These are phyloP conservation scores for Dioszegia hungarica DNA, from an alignment of 768 basidiomycete species.

Conservation along the genomic window DNA sequence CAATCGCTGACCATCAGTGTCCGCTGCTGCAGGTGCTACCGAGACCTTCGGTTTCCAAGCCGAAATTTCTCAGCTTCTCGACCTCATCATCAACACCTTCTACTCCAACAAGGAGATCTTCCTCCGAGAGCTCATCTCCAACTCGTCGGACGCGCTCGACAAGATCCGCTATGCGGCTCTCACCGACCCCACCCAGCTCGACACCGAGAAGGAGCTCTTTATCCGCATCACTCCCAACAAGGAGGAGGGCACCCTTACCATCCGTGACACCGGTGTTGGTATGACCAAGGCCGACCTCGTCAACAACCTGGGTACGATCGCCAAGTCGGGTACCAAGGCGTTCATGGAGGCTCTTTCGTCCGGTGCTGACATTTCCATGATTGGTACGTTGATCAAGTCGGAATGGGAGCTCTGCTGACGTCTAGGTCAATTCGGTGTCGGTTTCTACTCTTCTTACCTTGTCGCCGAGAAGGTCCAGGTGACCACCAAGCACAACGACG, in stretches of 20 bases:
- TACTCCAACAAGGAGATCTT: conserved; percentile 99
- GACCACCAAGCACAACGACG: conserved; percentile 99
- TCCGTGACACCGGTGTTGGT: conserved; percentile 95
- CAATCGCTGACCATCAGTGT: conserved; percentile 4
- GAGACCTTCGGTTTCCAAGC: conserved; percentile 55
- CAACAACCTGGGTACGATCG: conserved; percentile 74
- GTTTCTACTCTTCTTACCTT: conserved; percentile 99
- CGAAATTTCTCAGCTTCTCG: conserved; percentile 97
- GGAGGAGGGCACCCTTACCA: conserved; percentile 82
- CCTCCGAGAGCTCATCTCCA: conserved; percentile 93
- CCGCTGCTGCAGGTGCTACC: conserved; percentile 8
- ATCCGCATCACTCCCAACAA: conserved; percentile 94
- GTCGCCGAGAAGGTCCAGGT: conserved; percentile 98
- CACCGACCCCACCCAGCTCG: conserved; percentile 86
- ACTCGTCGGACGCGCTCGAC: conserved; percentile 96
- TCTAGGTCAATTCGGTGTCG: conserved; percentile 81
- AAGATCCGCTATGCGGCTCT: conserved; percentile 96
- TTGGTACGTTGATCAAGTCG: conserved; percentile 57
- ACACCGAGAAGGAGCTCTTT: conserved; percentile 83
- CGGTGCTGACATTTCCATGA: conserved; percentile 67
- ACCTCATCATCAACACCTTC: conserved; percentile 99
- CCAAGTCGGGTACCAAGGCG: conserved; percentile 63
- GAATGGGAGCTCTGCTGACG: conserved; percentile 16
- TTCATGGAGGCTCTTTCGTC: conserved; percentile 94
- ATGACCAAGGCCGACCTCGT: conserved; percentile 99